Evolutionary conservation across 495 filamentous ascomycete genomes (phyloP), one percentile per base, ranked within the genome.

Genomic region (Aspergillus conjunctus): DNA sequence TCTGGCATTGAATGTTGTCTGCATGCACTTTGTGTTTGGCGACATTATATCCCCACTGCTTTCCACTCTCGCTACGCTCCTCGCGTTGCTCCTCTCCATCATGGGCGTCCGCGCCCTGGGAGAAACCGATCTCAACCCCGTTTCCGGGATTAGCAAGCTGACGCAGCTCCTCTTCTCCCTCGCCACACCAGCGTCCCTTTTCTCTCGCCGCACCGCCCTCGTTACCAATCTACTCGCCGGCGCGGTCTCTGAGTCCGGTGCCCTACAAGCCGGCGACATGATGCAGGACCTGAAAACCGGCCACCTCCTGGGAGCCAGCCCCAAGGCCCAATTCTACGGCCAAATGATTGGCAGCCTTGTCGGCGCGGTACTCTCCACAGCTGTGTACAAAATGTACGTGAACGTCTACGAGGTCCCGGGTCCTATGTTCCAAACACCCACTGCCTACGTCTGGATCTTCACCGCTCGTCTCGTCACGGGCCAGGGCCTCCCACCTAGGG

Each of bases 251-350:
- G 87, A 91, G 68, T 88, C 91, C 51, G 94, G 93, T 21, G 94
- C 94, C 7, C 79, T 96, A 33, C 95, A 99, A 77, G 95, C 94
- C 4, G 94, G 94, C 12, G 94, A 99, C 70, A 87, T 99, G 69
- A 92, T 99, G 90, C 94, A 99, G 66, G 94, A 99, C 69, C 83
- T 99, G 33, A 99, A 99, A 73, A 97, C 94, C 0, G 94, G 94
- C 4, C 92, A 99, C 73, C 77, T 99, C 0, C 81, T 99, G 4
- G 92, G 92, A 14, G 94, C 94, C 9, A 85, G 91, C 11, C 94
- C 95, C 14, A 93, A 89, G 56, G 95, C 95, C 1, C 94, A 99
- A 66, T 98, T 99, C 74, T 96, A 89, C 75, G 94, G 94, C 1
- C 95, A 98, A 69, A 87, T 98, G 18, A 91, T 99, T 50, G 94